Evolutionary conservation across 1,284 basidiomycete genomes (phyloP), one percentile per base, ranked within the genome.

Genomic region (Moesziomyces parantarcticus): DNA sequence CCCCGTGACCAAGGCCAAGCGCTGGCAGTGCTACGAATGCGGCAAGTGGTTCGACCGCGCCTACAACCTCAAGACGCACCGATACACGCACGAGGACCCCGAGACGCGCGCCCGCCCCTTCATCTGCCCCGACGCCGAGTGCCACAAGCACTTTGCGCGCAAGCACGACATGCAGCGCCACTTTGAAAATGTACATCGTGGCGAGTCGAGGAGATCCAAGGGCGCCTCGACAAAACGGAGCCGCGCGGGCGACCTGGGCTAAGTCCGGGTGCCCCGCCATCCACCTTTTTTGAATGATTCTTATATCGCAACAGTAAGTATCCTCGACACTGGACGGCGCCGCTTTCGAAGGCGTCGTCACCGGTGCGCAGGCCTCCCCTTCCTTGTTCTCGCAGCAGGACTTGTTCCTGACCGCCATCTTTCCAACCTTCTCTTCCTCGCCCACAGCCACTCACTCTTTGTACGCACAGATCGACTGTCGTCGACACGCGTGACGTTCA

Each of bases 161-260:
- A 80, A 80, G 75, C 75, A 78, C 43, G 78, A 80, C 53, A 70
- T 74, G 62, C 61, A 74, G 41, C 63, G 78, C 47, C 78, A 80
- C 61, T 70, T 63, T 40, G 57, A 65, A n/a, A 75, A 68, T 32
- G 74, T 80, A 25, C 78, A 80, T 58, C 46, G 56, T n/a, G 69
- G 69, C 52, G 63, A 63, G 54, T 58, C 63, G 36, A 62, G 69
- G 47, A 59, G 56, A 39, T 23, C 22, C 25, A 58, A 40, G 52
- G 49, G 58, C 40, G 58, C 44, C 47, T 39, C 52, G 22, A 22
- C 44, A 22, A 62, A 62, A 50, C 47, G 63, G 59, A 63, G 56
- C 56, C 58, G 63, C 52, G 56, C 59, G 10, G 59, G 50, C 49
- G 69, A 72, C 56, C 49, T 72, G 59, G 69, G 69, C 46, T 72